Evolutionary conservation across 2,329 filamentous ascomycete species (phyloP), one percentile per base, ranked within the genome.

Genomic region (Geoglossum cookeanum): DNA sequence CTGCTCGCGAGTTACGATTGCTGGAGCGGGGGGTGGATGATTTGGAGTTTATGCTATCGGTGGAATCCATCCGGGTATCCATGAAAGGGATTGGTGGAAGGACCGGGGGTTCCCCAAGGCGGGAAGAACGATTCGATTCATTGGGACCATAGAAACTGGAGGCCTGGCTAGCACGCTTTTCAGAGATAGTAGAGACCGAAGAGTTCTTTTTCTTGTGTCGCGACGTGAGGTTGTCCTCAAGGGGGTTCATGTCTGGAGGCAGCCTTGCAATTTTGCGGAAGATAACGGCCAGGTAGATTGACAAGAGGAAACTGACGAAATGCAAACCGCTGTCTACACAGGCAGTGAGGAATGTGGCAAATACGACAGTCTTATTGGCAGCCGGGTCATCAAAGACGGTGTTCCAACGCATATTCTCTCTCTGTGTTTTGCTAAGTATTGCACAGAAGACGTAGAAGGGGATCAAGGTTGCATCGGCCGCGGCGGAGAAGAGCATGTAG

Each of bases 161-260:
- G 52, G 37, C 35, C 27, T 75, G 68, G 39, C 72, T 76, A 9
- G 71, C 74, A 30, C 72, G 70, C 58, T 76, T 78, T 55, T 80
- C 68, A 57, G 83, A 79, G 67, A 85, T 85, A 60, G 85, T 79
- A 1, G 69, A 69, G 9, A 72, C 65, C 15, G 78, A 75, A 0
- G 77, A 79, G 62, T 78, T 80, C 66, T 86, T 90, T 65, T 85
- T 80, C 74, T 89, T 90, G 70, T 94, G 88, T 65, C 71, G 75
- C 58, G 87, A 82, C 1, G 89, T 96, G 58, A 94, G 72, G 64
- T 91, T 83, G 62, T 86, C 81, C 67, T 96, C 90, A 13, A 97
- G 75, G 1, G 91, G 91, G 67, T 97, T 97, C 85, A 95, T 88
- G 65, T 97, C 91, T 0, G 91, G 90, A 4, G 91, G 91, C 67